Base-by-base conservation (phyloP, 805 yeast genomes). In the Komagataella kurtzmanii region DNA sequence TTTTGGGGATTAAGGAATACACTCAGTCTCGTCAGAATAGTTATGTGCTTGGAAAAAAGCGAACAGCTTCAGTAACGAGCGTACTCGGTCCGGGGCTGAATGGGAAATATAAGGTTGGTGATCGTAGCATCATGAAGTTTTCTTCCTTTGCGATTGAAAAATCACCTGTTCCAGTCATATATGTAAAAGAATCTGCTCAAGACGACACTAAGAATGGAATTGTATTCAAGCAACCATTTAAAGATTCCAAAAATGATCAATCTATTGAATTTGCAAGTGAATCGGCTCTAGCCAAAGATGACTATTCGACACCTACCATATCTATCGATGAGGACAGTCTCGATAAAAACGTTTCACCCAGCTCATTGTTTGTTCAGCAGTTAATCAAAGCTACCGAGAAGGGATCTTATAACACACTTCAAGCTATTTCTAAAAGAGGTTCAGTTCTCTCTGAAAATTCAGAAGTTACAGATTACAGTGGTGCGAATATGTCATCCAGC, bases 1-100 rank as follows among this genome's bases (percentile, higher is more conserved):
- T 77, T 10, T 72, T 79, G 3, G 70, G 70, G 8, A 59, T 66
- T 8, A 58, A 60, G 48, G 48, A 48, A 46, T 21, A 44, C 50
- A 18, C 47, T 24, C 30, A 21, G 30, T 21, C 30, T 21, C 21
- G 47, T 21, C 47, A 45, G n/a, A 30, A 30, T 30, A 30, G 40
- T 30, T 14, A 10, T 30, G 40, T 30, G 12, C 10, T 30, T 30
- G 40, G 40, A 10, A 30, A 30, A 14, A 30, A 30, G 40, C 40
- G 40, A 8, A 17, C 47, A 6, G 21, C 47, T 18, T 21, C 47
- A n/a, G 47, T 45, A 6, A 53, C 54, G 10, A 52, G 55, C 4
- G 40, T 48, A 17, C 43, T 54, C n/a, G 56, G 56, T 3, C 50
- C 50, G 30, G 57, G 57, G 19, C 51, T 53, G 40, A 55, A 55